Conservation (phyloP, 108 stramenopile species). For the Halocafeteria seosinensis region DNA sequence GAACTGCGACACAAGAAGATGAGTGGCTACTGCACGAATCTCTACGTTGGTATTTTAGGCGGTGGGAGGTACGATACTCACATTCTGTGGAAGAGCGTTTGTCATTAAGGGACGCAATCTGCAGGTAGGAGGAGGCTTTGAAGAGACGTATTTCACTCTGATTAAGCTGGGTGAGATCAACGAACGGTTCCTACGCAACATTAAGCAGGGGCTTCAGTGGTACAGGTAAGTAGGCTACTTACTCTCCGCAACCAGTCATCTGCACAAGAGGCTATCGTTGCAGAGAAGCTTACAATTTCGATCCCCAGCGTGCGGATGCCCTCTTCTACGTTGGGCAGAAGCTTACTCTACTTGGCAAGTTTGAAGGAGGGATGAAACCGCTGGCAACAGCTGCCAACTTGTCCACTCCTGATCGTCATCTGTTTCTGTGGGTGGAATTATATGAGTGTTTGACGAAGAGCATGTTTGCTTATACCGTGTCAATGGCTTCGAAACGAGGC, state of each 20-base stretch:
- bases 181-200: background rate
- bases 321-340: background rate
- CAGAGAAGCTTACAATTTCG: background rate
- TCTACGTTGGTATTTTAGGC: too few relatives aligned
- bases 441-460: background rate
- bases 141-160: background rate
- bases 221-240: too few relatives aligned
- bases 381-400: background rate
- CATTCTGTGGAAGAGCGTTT: too few relatives aligned
- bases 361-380: background rate
- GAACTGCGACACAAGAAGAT: too few relatives aligned
- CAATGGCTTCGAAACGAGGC: too few relatives aligned
- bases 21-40: too few relatives aligned
- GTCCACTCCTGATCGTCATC: background rate
- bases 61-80: too few relatives aligned
- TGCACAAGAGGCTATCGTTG: too few relatives aligned
- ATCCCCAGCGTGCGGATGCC: background rate
- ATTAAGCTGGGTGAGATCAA: background rate
- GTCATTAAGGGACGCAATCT: too few relatives aligned
- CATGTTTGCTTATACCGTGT: background rate
- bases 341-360: background rate
- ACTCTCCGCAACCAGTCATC: too few relatives aligned
- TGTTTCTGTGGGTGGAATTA: background rate
- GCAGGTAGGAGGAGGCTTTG: too few relatives aligned
- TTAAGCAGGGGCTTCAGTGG: background rate